Base-by-base conservation (phyloP, 306 rosid species). In the Hippophae tibetana region DNA sequence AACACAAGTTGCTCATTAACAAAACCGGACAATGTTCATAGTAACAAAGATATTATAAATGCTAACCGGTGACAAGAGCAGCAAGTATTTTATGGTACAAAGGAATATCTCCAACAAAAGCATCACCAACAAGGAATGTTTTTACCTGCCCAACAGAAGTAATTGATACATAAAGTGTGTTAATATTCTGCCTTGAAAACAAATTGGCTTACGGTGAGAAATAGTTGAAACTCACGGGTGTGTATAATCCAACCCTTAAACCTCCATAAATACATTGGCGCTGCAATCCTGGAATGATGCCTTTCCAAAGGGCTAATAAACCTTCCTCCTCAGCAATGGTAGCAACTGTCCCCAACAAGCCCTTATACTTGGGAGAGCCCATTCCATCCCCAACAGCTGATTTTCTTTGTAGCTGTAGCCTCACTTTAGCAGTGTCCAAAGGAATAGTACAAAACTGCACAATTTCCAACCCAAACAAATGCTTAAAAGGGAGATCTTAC, bases 321-420 rank as follows among this genome's bases (percentile, higher is more conserved):
- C 99, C 99, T 79, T 93, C 97, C 82, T 93, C 99, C 76, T 85
- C 76, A 53, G 97, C 86, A 54, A 93, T 86, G 52, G 97, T 93
- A 63, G 82, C 65, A 42, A 88, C 55, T 0, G 99, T 88, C 47
- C 80, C 90, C 63, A 88, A 71, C 73, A 88, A 75, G 45, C 99
- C 97, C 59, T 50, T 80, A 61, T 93, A 93, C 54, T 80, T 88
- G 13, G 88, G 86, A 23, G 57, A n/a, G 47, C 74, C 74, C 13
- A 23, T 61, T 54, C 70, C 93, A 59, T 84, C 95, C 50, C 61
- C 69, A 6, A 13, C 47, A 38, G 62, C 74, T 11, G 77, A 69
- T 76, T 82, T 93, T 81, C 74, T 86, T 66, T 88, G 99, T 23
- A 93, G 90, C 73, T 93, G 99, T 72, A 93, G 95, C 80, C 99